These are phyloP conservation scores for Aspergillus sp. DNA, from an alignment of 2,329 filamentous ascomycete species.

Conservation along the genomic window DNA sequence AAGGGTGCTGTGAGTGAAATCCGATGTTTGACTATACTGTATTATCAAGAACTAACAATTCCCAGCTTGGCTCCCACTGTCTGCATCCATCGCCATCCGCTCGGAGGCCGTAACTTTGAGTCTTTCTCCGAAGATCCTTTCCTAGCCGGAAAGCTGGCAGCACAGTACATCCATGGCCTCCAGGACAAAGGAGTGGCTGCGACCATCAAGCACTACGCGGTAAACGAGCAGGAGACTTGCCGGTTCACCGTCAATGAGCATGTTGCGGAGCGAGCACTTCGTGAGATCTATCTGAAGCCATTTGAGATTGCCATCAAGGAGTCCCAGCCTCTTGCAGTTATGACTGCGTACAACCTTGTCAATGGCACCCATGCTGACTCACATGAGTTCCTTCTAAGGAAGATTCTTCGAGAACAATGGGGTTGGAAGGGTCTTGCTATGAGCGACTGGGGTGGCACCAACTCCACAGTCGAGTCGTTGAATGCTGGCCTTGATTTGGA, in stretches of 20 bases:
- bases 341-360: slow-evolving; percentile 10
- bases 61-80: slow-evolving; percentile 6
- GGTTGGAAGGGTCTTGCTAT: slow-evolving; percentile 9
- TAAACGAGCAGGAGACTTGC: slow-evolving; percentile 10
- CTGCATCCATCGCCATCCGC: slow-evolving; percentile 8
- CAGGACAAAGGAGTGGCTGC: slow-evolving; percentile 8
- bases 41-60: neutral
- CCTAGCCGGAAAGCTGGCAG: slow-evolving; percentile 7
- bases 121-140: slow-evolving; percentile 10
- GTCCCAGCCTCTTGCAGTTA: slow-evolving; percentile 4
- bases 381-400: neutral
- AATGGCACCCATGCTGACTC: slow-evolving; percentile 8
- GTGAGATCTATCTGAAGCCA: slow-evolving; percentile 8
- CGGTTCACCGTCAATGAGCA: slow-evolving; percentile 4
- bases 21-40: neutral
- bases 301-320: slow-evolving; percentile 12
- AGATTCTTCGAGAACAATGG: slow-evolving; percentile 5
- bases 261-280: slow-evolving; percentile 4
- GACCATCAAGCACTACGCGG: slow-evolving; percentile 9
- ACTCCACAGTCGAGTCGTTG: neutral
- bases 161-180: slow-evolving; percentile 5
- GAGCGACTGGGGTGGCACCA: slow-evolving; percentile 11
- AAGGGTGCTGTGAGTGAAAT: neutral
- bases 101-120: slow-evolving; percentile 9
- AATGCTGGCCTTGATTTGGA: slow-evolving; percentile 10